phyloP scores from a whole-genome alignment of 306 rosid species.

The Mimosa pudica region DNA sequence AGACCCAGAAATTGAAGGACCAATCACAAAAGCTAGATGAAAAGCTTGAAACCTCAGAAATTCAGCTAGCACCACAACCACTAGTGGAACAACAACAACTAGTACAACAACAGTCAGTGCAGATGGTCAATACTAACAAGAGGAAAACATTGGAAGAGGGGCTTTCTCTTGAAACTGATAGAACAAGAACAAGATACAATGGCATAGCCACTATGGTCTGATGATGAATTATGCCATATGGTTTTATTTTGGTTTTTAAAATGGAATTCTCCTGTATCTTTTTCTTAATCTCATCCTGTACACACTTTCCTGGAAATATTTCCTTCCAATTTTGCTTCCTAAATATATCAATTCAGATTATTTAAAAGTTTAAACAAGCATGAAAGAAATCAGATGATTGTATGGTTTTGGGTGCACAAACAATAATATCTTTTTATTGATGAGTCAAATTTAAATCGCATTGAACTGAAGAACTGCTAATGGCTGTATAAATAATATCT shows the following conservation, averaged over 20 bases:
- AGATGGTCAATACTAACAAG: slow-evolving; percentile 59
- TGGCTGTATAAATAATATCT: no score
- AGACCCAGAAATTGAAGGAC: slow-evolving; percentile 54
- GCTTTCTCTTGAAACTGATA: slow-evolving; percentile 78
- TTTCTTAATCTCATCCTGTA: slow-evolving; percentile 44
- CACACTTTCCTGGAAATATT: slow-evolving; percentile 57
- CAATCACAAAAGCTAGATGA: slow-evolving; percentile 41
- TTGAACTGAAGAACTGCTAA: slow-evolving; percentile 78
- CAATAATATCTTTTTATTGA: slow-evolving; percentile 90
- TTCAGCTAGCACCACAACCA: slow-evolving; percentile 8
- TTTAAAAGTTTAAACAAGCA: slow-evolving; percentile 5
- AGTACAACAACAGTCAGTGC: slow-evolving; percentile 32
- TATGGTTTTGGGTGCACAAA: slow-evolving; percentile 58
- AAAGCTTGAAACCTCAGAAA: slow-evolving; percentile 42
- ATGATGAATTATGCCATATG: slow-evolving; percentile 38
- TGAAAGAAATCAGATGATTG: slow-evolving; percentile 16
- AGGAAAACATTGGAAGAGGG: slow-evolving; percentile 82
- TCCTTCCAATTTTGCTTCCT: slow-evolving; percentile 65
- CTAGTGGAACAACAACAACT: slow-evolving; percentile 44
- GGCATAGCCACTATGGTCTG: slow-evolving; percentile 76
- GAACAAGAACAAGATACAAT: slow-evolving; percentile 84
- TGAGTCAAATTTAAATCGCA: slow-evolving; percentile 91
- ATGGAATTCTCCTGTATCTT: slow-evolving; percentile 43
- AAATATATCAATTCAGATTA: slow-evolving; percentile 29
- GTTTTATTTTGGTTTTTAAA: slow-evolving; percentile 36